These are phyloP conservation scores for Elongisporangium senticosum DNA, from an alignment of 352 stramenopile genomes.

Conservation along the genomic window DNA sequence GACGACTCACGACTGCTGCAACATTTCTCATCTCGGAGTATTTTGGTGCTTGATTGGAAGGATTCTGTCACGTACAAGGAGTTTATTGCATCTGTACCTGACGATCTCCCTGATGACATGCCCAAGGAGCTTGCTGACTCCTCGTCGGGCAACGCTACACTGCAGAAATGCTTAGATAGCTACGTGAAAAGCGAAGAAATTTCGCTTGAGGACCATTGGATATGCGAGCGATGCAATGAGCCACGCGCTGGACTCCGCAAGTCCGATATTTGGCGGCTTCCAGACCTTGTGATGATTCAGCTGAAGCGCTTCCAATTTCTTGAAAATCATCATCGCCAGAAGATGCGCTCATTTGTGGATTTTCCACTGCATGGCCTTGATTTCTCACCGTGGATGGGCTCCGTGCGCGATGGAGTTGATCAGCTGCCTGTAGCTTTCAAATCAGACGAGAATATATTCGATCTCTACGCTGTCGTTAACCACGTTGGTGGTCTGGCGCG, in stretches of 20 bases:
- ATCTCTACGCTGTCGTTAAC: constrained; percentile 97
- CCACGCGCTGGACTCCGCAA: constrained; percentile 48
- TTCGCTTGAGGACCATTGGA: constrained; percentile 66
- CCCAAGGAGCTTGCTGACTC: constrained; percentile 3
- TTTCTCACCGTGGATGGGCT: constrained; percentile 70
- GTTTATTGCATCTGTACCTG: constrained; percentile 16
- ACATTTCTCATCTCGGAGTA: constrained; percentile 66
- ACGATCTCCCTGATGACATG: constrained; percentile 14
- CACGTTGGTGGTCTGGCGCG: constrained; percentile 93
- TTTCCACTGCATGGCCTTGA: constrained; percentile 77
- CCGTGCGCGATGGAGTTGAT: constrained; percentile 1
- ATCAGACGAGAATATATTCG: constrained; percentile 61
- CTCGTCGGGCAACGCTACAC: constrained; percentile 16
- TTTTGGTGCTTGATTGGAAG: constrained; percentile 74
- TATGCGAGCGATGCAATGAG: constrained; percentile 63
- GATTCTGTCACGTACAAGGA: constrained; percentile 15
- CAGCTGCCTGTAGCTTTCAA: background rate
- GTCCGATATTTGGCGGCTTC: constrained; percentile 66
- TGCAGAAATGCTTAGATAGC: constrained; percentile 65
- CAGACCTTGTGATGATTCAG: constrained; percentile 84
- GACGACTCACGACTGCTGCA: constrained; percentile 54
- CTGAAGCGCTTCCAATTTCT: constrained; percentile 88
- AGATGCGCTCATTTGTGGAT: constrained; percentile 73
- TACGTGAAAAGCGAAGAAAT: constrained; percentile 69
- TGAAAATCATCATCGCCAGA: constrained; percentile 80